Base-by-base conservation (phyloP, 2,329 filamentous ascomycete species). In the Colletotrichum australisinense region DNA sequence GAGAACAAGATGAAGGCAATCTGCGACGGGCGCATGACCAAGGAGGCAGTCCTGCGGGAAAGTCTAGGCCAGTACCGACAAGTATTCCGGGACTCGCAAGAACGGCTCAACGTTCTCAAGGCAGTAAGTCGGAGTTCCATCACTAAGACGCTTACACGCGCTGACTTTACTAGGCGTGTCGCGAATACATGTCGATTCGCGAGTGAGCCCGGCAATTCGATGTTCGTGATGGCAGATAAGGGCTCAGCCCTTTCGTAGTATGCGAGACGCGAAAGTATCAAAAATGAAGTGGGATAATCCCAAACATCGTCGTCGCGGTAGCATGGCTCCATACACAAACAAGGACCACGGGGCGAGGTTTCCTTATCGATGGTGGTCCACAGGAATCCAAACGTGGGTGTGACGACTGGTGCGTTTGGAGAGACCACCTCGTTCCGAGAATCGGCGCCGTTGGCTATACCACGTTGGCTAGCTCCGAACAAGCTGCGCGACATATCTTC, bases 1-100 rank as follows among this genome's bases (percentile, higher is more conserved):
- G 97, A 99, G 83, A 85, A 95, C 74, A 94, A 95, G 81, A 98
- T 99, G 96, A 97, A 95, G 81, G 94, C 94, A 71, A 98, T 99
- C 70, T 98, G 97, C 83, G 95, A 96, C 73, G 97, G 97, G 30
- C 91, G 90, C 64, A 93, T 91, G 76, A 94, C 92, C 42, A 93
- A 91, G 78, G 88, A 90, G 67, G 89, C 90, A 24, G 94, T 99
- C 59, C 89, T 99, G 55, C 88, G 92, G 67, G 93, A 97, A 81
- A 98, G 93, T 80, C 86, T 99, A 69, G 90, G 92, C 74, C 94
- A 97, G 85, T 99, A 98, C 82, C 91, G 93, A 63, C 91, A 92
- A 66, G 94, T 98, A 16, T 99, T 96, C 83, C 87, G 93, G 77
- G 93, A 95, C 79, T 95, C 95, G 1, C 90, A 92, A 78, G 91